phyloP scores from a whole-genome alignment of 345 rosid genomes.

The Gossypium raimondii region DNA sequence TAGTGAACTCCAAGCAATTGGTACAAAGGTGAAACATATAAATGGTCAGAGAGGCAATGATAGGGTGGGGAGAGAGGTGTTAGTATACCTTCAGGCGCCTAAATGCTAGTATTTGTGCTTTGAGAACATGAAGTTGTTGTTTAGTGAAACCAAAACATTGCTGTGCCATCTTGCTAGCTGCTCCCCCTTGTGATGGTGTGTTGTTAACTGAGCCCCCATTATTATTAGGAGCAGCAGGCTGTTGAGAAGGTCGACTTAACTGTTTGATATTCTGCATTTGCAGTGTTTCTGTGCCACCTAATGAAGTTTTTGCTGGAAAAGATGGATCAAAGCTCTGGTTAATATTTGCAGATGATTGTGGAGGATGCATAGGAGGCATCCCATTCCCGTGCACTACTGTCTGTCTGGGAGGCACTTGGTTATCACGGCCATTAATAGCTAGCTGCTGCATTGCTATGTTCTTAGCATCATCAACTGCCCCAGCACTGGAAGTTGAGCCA shows the following conservation, averaged over 20 bases:
- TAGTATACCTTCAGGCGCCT: slow-evolving; percentile 79
- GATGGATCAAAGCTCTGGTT: slow-evolving; percentile 52
- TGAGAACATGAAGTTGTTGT: slow-evolving; percentile 93
- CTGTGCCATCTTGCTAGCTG: slow-evolving; percentile 46
- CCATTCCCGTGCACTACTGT: slow-evolving; percentile 56
- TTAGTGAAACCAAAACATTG: slow-evolving; percentile 75
- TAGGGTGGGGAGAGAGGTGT: slow-evolving; percentile 15
- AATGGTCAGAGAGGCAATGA: background rate
- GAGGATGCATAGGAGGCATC: slow-evolving; percentile 59
- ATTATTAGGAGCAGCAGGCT: slow-evolving; percentile 37
- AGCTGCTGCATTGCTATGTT: slow-evolving; percentile 53
- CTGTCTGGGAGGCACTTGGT: slow-evolving; percentile 53
- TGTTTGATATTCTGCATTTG: slow-evolving; percentile 70
- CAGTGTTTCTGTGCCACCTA: slow-evolving; percentile 44
- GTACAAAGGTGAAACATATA: background rate
- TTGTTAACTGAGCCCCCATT: slow-evolving; percentile 42
- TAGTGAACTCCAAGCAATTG: background rate
- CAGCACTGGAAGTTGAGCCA: slow-evolving; percentile 51
- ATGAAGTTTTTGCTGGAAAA: slow-evolving; percentile 44
- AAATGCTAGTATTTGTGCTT: slow-evolving; percentile 96
- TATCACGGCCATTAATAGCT: slow-evolving; percentile 62
- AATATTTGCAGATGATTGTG: slow-evolving; percentile 54
- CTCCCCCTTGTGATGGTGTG: slow-evolving; percentile 46
- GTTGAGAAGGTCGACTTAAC: slow-evolving; percentile 53
- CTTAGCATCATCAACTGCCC: slow-evolving; percentile 38